Conservation (phyloP, 495 filamentous ascomycete species). For the Podospora pseudopauciseta region DNA sequence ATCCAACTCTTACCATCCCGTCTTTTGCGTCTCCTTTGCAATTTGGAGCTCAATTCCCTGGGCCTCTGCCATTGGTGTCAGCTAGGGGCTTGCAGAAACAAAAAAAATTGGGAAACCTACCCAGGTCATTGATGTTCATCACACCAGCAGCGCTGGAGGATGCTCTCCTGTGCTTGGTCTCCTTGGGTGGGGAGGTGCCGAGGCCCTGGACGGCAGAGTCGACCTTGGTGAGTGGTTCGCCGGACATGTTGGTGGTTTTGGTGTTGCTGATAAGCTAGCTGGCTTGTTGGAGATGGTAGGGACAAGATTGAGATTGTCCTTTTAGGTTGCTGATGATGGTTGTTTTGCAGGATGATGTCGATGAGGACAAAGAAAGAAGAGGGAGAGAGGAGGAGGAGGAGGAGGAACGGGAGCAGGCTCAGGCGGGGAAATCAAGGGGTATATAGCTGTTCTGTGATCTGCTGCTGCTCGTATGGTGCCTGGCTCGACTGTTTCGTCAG, state of each 20-base stretch:
- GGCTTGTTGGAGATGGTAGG: not conserved
- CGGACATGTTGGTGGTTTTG: slow-evolving; percentile 51
- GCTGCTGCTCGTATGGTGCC: slow-evolving; percentile 16
- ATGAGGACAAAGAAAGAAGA: slow-evolving; percentile 25
- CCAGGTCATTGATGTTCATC: slow-evolving; percentile 79
- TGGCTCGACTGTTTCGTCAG: slow-evolving; percentile 30
- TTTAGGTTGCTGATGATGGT: slow-evolving; percentile 3
- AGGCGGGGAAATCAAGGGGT: slow-evolving; percentile 1
- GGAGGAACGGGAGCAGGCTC: slow-evolving; percentile 15
- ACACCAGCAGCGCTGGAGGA: slow-evolving; percentile 66
- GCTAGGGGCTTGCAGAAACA: slow-evolving; percentile 9
- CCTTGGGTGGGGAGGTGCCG: slow-evolving; percentile 61
- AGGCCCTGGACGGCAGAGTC: slow-evolving; percentile 82
- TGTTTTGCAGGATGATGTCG: slow-evolving; percentile 17
- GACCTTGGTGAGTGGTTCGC: slow-evolving; percentile 70
- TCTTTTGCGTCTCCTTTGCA: slow-evolving; percentile 82
- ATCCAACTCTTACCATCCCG: slow-evolving; percentile 73
- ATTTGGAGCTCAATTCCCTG: slow-evolving; percentile 70
- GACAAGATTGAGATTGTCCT: slow-evolving; percentile 2
- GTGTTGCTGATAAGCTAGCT: slow-evolving; percentile 10
- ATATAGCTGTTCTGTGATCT: slow-evolving; percentile 8
- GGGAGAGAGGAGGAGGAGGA: slow-evolving; percentile 16
- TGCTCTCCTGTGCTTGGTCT: slow-evolving; percentile 59
- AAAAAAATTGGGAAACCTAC: slow-evolving; percentile 47
- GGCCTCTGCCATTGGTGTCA: slow-evolving; percentile 52